phyloP scores from a whole-genome alignment of 345 rosid species.

The Populus pruinosa region DNA sequence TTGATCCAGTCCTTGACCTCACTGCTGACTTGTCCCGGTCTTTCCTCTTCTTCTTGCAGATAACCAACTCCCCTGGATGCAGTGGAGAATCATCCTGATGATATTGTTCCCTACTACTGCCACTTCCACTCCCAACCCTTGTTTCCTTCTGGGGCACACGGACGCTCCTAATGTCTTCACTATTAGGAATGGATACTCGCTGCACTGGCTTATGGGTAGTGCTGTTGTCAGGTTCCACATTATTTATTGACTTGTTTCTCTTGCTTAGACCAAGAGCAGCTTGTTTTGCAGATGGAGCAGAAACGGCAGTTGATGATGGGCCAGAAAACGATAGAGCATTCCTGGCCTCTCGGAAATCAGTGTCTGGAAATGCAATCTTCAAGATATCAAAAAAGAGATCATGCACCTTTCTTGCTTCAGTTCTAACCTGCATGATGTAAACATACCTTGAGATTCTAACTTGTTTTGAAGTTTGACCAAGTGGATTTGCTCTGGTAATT shows the following conservation, averaged over 20 bases:
- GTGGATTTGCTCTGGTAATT: background rate
- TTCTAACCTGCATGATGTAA: conserved; percentile 60
- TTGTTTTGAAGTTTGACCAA: background rate
- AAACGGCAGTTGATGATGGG: conserved; percentile 43
- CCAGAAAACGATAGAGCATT: conserved; percentile 61
- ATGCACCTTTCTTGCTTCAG: conserved; percentile 96
- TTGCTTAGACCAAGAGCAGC: conserved; percentile 51
- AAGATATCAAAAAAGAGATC: conserved; percentile 92
- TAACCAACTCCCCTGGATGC: conserved; percentile 92
- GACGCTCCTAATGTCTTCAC: conserved; percentile 71
- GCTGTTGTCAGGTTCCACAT: conserved; percentile 54
- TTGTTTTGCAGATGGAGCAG: conserved; percentile 57
- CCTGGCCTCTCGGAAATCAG: conserved; percentile 81
- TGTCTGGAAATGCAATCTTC: conserved; percentile 89
- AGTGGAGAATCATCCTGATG: conserved; percentile 66
- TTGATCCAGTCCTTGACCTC: conserved; percentile 59
- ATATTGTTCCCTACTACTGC: conserved; percentile 43
- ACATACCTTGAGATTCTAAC: conserved; percentile 10
- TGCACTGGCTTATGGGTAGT: conserved; percentile 53
- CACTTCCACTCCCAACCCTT: conserved; percentile 52
- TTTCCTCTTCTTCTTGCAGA: conserved; percentile 98
- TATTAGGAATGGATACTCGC: conserved; percentile 33
- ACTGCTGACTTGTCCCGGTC: conserved; percentile 76
- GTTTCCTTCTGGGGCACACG: conserved; percentile 69
- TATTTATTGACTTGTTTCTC: conserved; percentile 54